These are phyloP conservation scores for Clavispora fructus DNA, from an alignment of 805 yeast genomes.

Conservation along the genomic window DNA sequence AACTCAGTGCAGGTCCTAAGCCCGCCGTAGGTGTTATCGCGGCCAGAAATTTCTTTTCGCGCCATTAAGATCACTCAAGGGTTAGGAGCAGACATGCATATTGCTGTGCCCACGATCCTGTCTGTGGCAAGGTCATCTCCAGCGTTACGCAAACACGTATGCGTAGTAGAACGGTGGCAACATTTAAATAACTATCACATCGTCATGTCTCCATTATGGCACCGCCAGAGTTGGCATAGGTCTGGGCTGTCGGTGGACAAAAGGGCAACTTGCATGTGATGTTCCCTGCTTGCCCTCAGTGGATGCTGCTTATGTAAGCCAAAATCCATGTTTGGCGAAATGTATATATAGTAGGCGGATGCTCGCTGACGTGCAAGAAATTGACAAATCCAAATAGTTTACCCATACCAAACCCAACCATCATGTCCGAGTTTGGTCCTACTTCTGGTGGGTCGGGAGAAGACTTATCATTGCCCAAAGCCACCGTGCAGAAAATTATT, in stretches of 20 bases:
- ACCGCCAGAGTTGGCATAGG: too few species aligned
- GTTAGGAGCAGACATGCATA: not conserved
- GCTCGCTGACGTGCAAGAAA: not conserved
- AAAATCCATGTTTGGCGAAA: not conserved
- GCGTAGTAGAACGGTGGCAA: not conserved
- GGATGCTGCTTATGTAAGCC: not conserved
- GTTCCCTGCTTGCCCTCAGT: not conserved
- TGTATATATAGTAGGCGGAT: not conserved
- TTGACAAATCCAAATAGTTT: not conserved
- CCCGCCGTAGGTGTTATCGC: not conserved
- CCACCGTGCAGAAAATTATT: slow-evolving; percentile 93
- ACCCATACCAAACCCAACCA: not conserved
- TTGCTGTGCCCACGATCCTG: not conserved
- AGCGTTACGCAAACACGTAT: not conserved
- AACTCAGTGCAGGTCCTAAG: too few species aligned
- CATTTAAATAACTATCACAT: too few species aligned
- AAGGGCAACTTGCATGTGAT: not conserved
- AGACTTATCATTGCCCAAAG: slow-evolving; percentile 47
- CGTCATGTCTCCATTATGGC: too few species aligned
- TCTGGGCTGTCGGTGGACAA: too few species aligned
- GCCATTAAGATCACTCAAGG: not conserved
- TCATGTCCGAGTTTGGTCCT: slow-evolving; percentile 37
- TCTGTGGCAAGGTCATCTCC: not conserved
- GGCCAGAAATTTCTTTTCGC: not conserved
- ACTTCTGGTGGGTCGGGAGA: slow-evolving; percentile 24